These are phyloP conservation scores for Termitomyces sp. DNA, from an alignment of 768 basidiomycete genomes.

Conservation along the genomic window DNA sequence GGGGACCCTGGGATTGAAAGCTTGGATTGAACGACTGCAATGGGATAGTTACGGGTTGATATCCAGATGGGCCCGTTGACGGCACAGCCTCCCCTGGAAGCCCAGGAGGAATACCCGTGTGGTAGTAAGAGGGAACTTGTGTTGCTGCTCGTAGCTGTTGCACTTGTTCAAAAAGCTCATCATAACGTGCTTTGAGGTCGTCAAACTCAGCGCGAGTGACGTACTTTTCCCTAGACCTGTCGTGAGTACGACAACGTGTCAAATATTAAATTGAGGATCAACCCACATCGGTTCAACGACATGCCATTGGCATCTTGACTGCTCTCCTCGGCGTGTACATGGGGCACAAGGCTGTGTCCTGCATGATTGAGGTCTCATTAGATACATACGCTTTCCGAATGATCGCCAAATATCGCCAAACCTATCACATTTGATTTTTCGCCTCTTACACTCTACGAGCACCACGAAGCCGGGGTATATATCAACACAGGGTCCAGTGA, in stretches of 20 bases:
- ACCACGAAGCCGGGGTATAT: constrained; percentile 21
- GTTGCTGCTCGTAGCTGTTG: constrained; percentile 34
- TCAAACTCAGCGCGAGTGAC: constrained; percentile 76
- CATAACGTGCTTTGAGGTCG: constrained; percentile 61
- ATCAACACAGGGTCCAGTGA: not conserved
- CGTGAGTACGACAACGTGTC: constrained; percentile 8
- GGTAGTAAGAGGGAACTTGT: constrained; percentile 24
- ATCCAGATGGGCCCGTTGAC: constrained; percentile 21
- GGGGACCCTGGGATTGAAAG: constrained; percentile 18
- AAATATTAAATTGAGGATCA: constrained; percentile 15
- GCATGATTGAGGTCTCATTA: constrained; percentile 10
- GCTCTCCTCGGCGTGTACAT: constrained; percentile 75
- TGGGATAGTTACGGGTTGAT: constrained; percentile 30
- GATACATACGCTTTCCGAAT: not conserved
- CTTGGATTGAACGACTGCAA: constrained; percentile 24
- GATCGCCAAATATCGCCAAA: constrained; percentile 23
- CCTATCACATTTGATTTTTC: constrained; percentile 89
- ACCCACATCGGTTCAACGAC: constrained; percentile 77
- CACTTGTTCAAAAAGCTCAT: constrained; percentile 53
- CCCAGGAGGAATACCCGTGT: constrained; percentile 22
- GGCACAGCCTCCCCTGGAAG: constrained; percentile 31
- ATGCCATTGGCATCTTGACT: constrained; percentile 78
- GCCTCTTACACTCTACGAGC: constrained; percentile 69
- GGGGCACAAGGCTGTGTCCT: constrained; percentile 81
- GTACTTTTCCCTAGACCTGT: constrained; percentile 61